Evolutionary conservation across 371 early-diverging fungal genomes (phyloP).

Genomic region (Mucor saturninus): DNA sequence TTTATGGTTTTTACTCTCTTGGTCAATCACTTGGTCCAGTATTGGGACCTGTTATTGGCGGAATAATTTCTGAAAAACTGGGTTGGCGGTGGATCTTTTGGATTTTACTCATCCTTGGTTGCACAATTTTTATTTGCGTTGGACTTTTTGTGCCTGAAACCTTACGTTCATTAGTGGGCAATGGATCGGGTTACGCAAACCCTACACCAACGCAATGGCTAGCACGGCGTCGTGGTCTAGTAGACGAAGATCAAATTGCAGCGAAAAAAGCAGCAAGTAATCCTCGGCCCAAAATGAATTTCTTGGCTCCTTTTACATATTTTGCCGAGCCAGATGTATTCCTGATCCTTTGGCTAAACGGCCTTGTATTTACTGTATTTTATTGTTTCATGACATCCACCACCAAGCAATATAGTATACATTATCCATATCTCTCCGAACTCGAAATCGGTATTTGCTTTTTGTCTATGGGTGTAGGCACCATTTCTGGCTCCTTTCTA

Average conservation of each 20-base stretch:
- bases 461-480: conserved; percentile 36
- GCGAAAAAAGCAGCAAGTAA: too few relatives aligned
- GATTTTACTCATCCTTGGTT: conserved; percentile 34
- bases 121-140: conserved; percentile 13
- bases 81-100: conserved; percentile 44
- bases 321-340: conserved; percentile 23
- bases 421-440: conserved; percentile 28
- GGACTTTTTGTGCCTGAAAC: conserved; percentile 43
- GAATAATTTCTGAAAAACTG: conserved; percentile 12
- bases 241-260: neutral
- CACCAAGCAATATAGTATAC: conserved; percentile 25
- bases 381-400: conserved; percentile 34
- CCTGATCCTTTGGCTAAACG: conserved; percentile 19
- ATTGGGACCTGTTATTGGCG: conserved; percentile 31
- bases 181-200: conserved; percentile 48
- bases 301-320: conserved; percentile 27
- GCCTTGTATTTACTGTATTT: conserved; percentile 13
- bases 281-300: neutral
- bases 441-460: conserved; percentile 44
- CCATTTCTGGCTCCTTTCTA: conserved; percentile 32
- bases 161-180: conserved; percentile 53
- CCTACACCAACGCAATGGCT: conserved; percentile 39
- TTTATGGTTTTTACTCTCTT: conserved; percentile 58
- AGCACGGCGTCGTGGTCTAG: neutral
- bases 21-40: conserved; percentile 50